Base-by-base conservation (phyloP, 371 early-diverging fungal species). In the Mortierella sp. region DNA sequence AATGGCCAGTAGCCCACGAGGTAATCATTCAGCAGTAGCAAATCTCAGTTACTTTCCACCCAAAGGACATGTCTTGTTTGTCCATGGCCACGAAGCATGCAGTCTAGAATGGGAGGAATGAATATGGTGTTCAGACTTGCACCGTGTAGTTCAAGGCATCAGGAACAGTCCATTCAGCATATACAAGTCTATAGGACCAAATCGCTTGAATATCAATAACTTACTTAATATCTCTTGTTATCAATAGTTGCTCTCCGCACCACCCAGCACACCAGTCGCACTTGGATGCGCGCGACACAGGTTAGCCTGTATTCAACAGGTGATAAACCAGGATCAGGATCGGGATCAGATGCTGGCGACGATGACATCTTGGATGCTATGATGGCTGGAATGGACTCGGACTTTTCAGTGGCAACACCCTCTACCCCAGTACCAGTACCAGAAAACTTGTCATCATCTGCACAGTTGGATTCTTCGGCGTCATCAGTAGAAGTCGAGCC, bases 331-430 rank as follows among this genome's bases (percentile, higher is more conserved):
- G 76, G 70, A 66, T 57, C 70, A 28, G 69, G 66, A 62, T 60
- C 74, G 20, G 68, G 54, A 43, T 37, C 54, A 54, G 55, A 62
- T 47, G 55, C 28, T 20, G 74, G 58, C 45, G 79, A 80, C 40
- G 76, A 81, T 32, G 83, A 81, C 62, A 61, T 81, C 32, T 59
- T 81, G 67, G 73, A 81, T 26, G 83, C 83, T 16, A 73, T 81
- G 83, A 66, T 81, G 83, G 83, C 73, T 11, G 76, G 73, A 43
- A 75, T 81, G 73, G 83, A 75, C 14, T 62, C 69, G 6, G 76
- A 76, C 24, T 81, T 72, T 49, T 64, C 60, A 40, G 76, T 76
- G n/a, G 66, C 83, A 45, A 66, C 76, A 22, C 66, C 73, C 26
- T 9, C 72, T 20, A 52, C 62, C 26, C 60, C 71, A 35, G 35